These are phyloP conservation scores for Pleurotus ostreatus DNA, from an alignment of 768 basidiomycete genomes.

Conservation along the genomic window DNA sequence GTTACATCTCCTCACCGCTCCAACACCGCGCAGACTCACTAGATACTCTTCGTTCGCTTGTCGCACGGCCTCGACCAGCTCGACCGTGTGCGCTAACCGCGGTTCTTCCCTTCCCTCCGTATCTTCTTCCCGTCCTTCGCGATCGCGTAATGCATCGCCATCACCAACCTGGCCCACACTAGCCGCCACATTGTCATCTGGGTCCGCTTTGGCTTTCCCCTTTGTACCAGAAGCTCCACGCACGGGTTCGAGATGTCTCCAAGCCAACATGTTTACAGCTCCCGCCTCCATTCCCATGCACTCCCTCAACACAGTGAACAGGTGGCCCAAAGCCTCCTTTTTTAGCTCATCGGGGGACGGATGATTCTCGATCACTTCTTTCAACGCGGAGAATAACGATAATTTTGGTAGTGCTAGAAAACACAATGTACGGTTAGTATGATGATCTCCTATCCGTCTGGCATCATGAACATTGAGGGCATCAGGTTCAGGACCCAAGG, in stretches of 20 bases:
- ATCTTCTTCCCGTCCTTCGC: conserved; percentile 19
- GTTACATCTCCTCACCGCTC: not conserved
- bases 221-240: not conserved
- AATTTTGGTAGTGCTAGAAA: conserved; percentile 35
- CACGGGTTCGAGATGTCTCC: not conserved
- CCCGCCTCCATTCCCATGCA: conserved; percentile 2
- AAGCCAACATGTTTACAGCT: conserved; percentile 4
- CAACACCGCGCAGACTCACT: conserved; percentile 27
- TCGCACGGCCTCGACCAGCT: conserved; percentile 49
- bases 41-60: conserved; percentile 44
- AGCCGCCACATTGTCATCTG: not conserved
- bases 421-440: not conserved
- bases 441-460: no score
- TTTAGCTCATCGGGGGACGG: conserved; percentile 32
- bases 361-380: conserved; percentile 32
- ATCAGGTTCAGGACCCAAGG: no score
- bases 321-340: conserved; percentile 31
- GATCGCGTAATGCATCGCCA: not conserved
- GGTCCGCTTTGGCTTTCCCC: not conserved
- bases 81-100: conserved; percentile 17
- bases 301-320: conserved; percentile 30
- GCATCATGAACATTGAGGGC: no score
- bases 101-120: conserved; percentile 4
- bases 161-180: conserved; percentile 14
- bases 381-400: conserved; percentile 37